Conservation (phyloP, 768 basidiomycete species). For the Pilatotrama ljubarskyi region DNA sequence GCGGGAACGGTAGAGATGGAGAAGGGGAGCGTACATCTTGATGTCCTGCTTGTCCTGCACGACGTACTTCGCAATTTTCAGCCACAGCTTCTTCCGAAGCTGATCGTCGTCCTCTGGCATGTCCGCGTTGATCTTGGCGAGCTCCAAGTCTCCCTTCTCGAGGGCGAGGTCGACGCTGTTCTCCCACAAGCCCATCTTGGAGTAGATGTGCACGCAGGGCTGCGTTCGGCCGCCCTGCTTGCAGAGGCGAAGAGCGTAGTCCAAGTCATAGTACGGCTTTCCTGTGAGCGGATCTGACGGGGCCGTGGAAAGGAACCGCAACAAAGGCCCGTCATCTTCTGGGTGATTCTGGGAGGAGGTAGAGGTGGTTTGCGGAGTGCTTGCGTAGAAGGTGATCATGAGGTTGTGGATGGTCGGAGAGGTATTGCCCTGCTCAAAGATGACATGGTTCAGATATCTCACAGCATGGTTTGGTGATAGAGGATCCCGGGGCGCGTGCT, state of each 20-base stretch:
- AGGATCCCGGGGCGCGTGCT: constrained; percentile 71
- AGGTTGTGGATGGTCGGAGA: constrained; percentile 93
- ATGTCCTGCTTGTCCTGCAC: constrained; percentile 98
- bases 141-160: constrained; percentile 90
- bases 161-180: constrained; percentile 94
- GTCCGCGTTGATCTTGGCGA: constrained; percentile 94
- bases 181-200: constrained; percentile 97
- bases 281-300: constrained; percentile 81
- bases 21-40: constrained; percentile 74
- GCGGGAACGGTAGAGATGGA: neutral
- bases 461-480: constrained; percentile 82
- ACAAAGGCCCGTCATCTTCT: constrained; percentile 73
- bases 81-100: constrained; percentile 91
- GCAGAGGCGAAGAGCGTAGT: constrained; percentile 93
- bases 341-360: constrained; percentile 41
- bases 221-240: constrained; percentile 78
- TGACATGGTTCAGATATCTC: constrained; percentile 81
- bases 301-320: constrained; percentile 80
- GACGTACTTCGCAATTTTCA: constrained; percentile 98
- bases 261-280: constrained; percentile 93
- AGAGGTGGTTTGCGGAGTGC: constrained; percentile 43
- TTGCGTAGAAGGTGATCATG: constrained; percentile 82
- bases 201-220: constrained; percentile 94
- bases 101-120: constrained; percentile 85
- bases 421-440: constrained; percentile 79